A percentile compares a stretch with the other conserved stretches of the same genome.
Conservation (phyloP, 768 basidiomycete genomes). For the Trametes cinnabarina region DNA sequence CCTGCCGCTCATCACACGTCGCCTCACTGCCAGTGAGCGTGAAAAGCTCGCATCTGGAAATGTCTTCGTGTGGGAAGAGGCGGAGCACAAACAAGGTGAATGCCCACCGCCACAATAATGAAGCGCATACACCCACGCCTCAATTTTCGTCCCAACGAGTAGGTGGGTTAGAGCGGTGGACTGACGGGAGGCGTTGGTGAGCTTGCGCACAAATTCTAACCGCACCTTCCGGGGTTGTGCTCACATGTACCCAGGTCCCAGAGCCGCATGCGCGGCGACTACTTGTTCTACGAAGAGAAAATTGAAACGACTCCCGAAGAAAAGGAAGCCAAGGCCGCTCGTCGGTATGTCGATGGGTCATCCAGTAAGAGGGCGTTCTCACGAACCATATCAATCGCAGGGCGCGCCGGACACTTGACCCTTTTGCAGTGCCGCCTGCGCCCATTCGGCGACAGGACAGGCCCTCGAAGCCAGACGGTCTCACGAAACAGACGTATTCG, state of each 20-base stretch:
- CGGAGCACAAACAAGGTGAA: slow-evolving; percentile 54
- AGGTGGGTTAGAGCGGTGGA: slow-evolving; percentile 65
- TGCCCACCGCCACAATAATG: slow-evolving; percentile 21
- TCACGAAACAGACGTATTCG: slow-evolving; percentile 85
- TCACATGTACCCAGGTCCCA: slow-evolving; percentile 57
- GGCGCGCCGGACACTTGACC: slow-evolving; percentile 60
- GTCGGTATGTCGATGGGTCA: slow-evolving; percentile 46
- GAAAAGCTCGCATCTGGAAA: slow-evolving; percentile 71
- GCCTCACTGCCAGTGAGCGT: slow-evolving; percentile 66
- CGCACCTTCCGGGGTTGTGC: background rate
- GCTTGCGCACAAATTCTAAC: slow-evolving; percentile 11
- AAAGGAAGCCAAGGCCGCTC: slow-evolving; percentile 74
- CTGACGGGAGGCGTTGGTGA: slow-evolving; percentile 77
- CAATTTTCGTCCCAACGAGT: slow-evolving; percentile 25
- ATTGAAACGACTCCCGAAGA: slow-evolving; percentile 79
- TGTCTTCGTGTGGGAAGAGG: slow-evolving; percentile 85
- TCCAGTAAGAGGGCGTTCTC: background rate
- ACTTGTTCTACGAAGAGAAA: slow-evolving; percentile 82
- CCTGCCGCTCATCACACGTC: slow-evolving; percentile 67
- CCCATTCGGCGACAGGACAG: slow-evolving; percentile 72
- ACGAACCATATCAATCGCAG: slow-evolving; percentile 32
- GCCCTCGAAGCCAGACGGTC: slow-evolving; percentile 74
- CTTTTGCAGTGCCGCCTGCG: slow-evolving; percentile 53
- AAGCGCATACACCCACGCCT: slow-evolving; percentile 11
- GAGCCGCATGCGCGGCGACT: slow-evolving; percentile 80